phyloP scores from a whole-genome alignment of 192 early-diverging fungal genomes.

The Funneliformis mosseae region DNA sequence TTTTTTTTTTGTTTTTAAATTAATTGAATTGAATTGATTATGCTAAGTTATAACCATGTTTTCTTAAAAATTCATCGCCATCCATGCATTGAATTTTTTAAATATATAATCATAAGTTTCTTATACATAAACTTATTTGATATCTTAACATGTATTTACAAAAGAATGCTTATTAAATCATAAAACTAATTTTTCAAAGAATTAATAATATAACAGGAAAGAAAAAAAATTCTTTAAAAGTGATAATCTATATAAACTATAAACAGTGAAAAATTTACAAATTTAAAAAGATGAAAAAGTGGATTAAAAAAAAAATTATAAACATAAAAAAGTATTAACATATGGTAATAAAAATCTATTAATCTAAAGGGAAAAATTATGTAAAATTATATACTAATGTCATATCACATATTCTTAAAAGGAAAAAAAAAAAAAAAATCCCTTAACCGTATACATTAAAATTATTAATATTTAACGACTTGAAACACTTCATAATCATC shows the following conservation, averaged over 20 bases:
- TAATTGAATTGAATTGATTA: neutral
- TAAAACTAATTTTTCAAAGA: neutral
- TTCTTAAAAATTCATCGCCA: neutral
- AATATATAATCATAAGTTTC: neutral
- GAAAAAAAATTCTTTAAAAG: neutral
- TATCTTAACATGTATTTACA: neutral
- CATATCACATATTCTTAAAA: neutral
- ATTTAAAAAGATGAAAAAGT: neutral
- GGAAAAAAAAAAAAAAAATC: neutral
- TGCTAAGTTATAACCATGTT: neutral
- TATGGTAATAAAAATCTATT: neutral
- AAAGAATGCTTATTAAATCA: neutral
- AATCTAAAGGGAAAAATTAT: neutral
- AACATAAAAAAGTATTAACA: neutral
- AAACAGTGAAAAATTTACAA: neutral
- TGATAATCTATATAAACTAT: neutral
- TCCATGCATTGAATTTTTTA: neutral
- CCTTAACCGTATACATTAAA: neutral
- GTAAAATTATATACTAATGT: neutral
- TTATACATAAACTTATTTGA: neutral
- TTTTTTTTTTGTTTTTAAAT: too few relatives aligned
- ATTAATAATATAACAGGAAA: neutral
- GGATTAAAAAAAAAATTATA: neutral
- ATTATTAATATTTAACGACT: constrained; percentile 5
- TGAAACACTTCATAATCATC: constrained; percentile 32